Evolutionary conservation across 371 early-diverging fungal species (phyloP).

Genomic region (Spraguea lophii): DNA sequence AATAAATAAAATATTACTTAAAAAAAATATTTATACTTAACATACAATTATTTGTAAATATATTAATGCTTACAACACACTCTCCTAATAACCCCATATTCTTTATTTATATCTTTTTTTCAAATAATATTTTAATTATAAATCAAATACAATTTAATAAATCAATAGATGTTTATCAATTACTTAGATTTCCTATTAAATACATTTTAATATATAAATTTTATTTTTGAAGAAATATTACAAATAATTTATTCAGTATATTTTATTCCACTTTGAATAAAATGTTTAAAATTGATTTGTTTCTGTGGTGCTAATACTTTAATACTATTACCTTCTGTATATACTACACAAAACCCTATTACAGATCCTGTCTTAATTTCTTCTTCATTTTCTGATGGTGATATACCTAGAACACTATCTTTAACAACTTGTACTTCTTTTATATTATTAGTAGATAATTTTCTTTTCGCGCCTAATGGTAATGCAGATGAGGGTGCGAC

Average conservation of each 20-base stretch:
- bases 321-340: constrained; percentile 15
- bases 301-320: constrained; percentile 40
- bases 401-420: constrained; percentile 38
- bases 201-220: too few species aligned
- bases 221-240: too few species aligned
- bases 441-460: constrained; percentile 23
- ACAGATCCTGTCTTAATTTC: constrained; percentile 35
- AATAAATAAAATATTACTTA: too few species aligned
- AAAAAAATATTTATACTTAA: too few species aligned
- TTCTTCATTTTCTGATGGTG: constrained; percentile 32
- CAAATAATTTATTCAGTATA: constrained; percentile 16
- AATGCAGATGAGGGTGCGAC: constrained; percentile 43
- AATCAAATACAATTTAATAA: too few species aligned
- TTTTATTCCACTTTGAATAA: constrained; percentile 38
- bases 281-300: constrained; percentile 24
- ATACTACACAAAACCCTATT: constrained; percentile 38
- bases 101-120: too few species aligned
- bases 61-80: too few species aligned
- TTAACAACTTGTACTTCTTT: constrained; percentile 16
- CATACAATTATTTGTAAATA: too few species aligned
- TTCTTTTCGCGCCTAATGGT: constrained; percentile 39
- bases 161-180: too few species aligned
- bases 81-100: too few species aligned
- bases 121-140: too few species aligned
- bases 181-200: too few species aligned